Evolutionary conservation across 495 filamentous ascomycete species (phyloP), one percentile per base, ranked within the genome.

Genomic region (Hypoxylon cercidicola): DNA sequence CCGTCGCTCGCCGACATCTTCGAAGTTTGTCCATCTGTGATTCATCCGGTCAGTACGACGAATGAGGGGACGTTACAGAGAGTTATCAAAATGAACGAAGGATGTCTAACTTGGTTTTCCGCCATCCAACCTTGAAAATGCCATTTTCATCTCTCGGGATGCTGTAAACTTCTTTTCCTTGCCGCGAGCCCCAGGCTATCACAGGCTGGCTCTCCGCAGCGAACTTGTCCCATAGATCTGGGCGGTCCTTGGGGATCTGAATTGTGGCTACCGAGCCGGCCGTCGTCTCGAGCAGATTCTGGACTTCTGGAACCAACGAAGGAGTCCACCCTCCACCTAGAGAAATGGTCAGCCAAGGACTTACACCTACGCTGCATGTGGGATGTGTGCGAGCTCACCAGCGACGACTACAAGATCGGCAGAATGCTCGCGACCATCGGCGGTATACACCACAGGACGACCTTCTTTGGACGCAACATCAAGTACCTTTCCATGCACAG

Each of bases 81-180:
- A n/a, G n/a, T 62, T 49, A 62, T 25, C 11, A 34, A 16, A 40
- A 45, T 25, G 18, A 19, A 19, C 40, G 25, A 16, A 34, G 53
- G 21, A 19, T 72, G 9, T 70, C 77, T 60, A 60, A 81, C 64
- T 82, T 82, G 12, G 73, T 81, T 5, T 74, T 79, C 1, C 80
- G 72, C 40, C 77, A 81, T 18, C 80, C 80, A 46, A 82, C 75
- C 65, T 82, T 82, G 18, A 82, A 50, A 10, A 70, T 50, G 16
- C 80, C 80, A 11, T 72, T 67, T 11, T 73, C 61, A 11, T 75
- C 71, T 1, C 75, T 61, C 0, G 80, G 74, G 32, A 82, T 75
- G 30, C 80, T 77, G 48, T 80, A 79, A 0, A 82, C 74, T 2
- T 63, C 60, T 11, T 66, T 68, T 0, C 79, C 79, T 23, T 71